Base-by-base conservation (phyloP, 2,329 filamentous ascomycete species). In the Xylariaceae sp. region DNA sequence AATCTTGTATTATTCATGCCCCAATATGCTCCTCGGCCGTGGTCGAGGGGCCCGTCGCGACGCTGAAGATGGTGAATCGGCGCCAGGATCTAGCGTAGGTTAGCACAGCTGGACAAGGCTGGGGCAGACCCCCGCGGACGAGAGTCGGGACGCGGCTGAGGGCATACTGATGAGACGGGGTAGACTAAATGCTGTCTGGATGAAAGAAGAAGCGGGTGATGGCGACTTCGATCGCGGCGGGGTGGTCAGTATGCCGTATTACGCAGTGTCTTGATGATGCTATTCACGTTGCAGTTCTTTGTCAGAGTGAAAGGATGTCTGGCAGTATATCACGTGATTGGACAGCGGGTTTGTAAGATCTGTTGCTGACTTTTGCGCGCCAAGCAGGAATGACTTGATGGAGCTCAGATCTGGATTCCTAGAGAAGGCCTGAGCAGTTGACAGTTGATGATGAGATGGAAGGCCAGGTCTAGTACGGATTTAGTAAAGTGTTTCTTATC, bases 41-140 rank as follows among this genome's bases (percentile, higher is more conserved):
- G 74, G 75, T 80, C 79, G 79, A 81, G 78, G 80, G 77, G 76
- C 76, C 74, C 76, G 75, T 80, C 74, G 73, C 77, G 78, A 77
- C 75, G 77, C 73, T 79, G 74, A 69, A 78, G 72, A 70, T 78
- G 76, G 70, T 82, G 78, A 73, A 82, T 75, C 66, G 80, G 80
- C 80, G 81, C 81, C 81, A 83, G 75, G 76, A 71, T 80, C 71
- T 74, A 51, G 60, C 58, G 65, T 56, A 67, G 51, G 66, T 71
- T 63, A 70, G 67, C 64, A 66, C 58, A 49, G 17, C 17, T 49
- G 44, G 56, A 37, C 13, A 51, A 50, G 52, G 45, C 51, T 57
- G 49, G 57, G 51, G 51, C 55, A 59, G 39, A 51, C 39, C 35
- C 10, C 37, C 9, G 8, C 51, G 51, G 48, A 44, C 56, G 54